These are phyloP conservation scores for Arthroderma sp. DNA, from an alignment of 2,329 filamentous ascomycete genomes.

Conservation along the genomic window DNA sequence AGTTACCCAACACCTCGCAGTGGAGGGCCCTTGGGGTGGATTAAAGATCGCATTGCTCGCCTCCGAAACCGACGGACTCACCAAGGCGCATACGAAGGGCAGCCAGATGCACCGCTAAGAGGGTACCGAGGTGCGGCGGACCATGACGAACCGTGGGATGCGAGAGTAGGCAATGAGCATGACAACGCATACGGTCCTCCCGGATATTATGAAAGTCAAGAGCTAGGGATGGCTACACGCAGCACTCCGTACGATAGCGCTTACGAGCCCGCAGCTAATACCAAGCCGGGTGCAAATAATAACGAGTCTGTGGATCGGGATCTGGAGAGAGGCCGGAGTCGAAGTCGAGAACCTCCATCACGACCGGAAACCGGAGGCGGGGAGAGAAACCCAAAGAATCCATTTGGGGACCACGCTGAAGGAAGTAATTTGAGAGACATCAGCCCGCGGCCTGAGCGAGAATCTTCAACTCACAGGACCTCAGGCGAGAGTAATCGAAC, in stretches of 20 bases:
- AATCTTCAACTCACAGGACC: background rate
- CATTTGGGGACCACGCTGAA: slow-evolving; percentile 58
- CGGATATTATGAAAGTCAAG: slow-evolving; percentile 64
- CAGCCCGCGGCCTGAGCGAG: slow-evolving; percentile 60
- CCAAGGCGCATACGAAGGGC: slow-evolving; percentile 56
- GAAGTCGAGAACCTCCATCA: slow-evolving; percentile 35
- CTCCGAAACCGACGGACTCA: slow-evolving; percentile 55
- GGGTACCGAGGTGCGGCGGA: slow-evolving; percentile 44
- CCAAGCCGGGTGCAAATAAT: background rate
- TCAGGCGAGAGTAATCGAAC: no score
- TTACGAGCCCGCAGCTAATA: slow-evolving; percentile 1
- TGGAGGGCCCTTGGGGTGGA: slow-evolving; percentile 57
- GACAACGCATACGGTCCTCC: slow-evolving; percentile 44
- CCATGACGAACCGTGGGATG: slow-evolving; percentile 76
- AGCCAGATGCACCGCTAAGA: slow-evolving; percentile 43
- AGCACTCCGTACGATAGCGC: slow-evolving; percentile 18
- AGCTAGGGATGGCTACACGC: slow-evolving; percentile 44
- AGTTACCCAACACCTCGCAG: slow-evolving; percentile 38
- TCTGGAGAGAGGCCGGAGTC: slow-evolving; percentile 30
- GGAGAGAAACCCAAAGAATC: slow-evolving; percentile 42
- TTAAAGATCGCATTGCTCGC: slow-evolving; percentile 51
- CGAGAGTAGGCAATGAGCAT: slow-evolving; percentile 61
- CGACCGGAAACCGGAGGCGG: slow-evolving; percentile 27
- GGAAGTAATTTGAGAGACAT: slow-evolving; percentile 54
- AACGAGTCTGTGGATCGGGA: slow-evolving; percentile 1